Evolutionary conservation across 306 rosid species (phyloP), one percentile per base, ranked within the genome.

Genomic region (Biancaea sappan): DNA sequence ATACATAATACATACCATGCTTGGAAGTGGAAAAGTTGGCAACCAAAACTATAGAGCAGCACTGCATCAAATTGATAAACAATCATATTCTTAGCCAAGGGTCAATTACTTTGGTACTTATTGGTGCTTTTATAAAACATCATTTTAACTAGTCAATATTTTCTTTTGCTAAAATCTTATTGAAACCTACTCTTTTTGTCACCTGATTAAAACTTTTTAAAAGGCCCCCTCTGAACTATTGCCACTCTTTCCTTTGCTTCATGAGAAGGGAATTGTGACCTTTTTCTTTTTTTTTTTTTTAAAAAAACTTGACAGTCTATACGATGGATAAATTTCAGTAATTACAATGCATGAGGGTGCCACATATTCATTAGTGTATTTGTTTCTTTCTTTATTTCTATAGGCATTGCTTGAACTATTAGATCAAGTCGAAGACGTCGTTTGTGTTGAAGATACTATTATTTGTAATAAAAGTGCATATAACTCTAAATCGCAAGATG

Each of bases 361-460:
- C 35, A 38, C 66, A 35, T 12, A 37, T 58, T 76, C 44, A 28
- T 47, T n/a, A 28, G 68, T 43, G 14, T 71, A n/a, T 18, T 62
- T 62, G 4, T 72, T 79, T 74, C 71, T 32, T 48, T 5, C 29
- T 75, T 79, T 73, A 72, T 41, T 66, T 76, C 29, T 61, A 12
- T 70, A 91, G 97, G 93, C 94, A 74, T 82, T 94, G 88, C 96
- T 94, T 85, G 98, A 94, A 79, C 90, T 94, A 70, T 82, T 94
- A 78, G 98, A 91, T 86, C 96, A 94, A 80, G 97, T 94, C 28
- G 91, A 94, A 83, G 97, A 94, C 83, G 96, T 80, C 83, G 91
- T 91, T 68, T 72, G 86, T 74, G 89, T 84, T 85, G 97, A 91
- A 44, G 82, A 82, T 68, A 73, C 80, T 35, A 24, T 68, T 34